Evolutionary conservation across 805 yeast species (phyloP), one percentile per base, ranked within the genome.

Genomic region (Kluyveromyces dobzhanskii): DNA sequence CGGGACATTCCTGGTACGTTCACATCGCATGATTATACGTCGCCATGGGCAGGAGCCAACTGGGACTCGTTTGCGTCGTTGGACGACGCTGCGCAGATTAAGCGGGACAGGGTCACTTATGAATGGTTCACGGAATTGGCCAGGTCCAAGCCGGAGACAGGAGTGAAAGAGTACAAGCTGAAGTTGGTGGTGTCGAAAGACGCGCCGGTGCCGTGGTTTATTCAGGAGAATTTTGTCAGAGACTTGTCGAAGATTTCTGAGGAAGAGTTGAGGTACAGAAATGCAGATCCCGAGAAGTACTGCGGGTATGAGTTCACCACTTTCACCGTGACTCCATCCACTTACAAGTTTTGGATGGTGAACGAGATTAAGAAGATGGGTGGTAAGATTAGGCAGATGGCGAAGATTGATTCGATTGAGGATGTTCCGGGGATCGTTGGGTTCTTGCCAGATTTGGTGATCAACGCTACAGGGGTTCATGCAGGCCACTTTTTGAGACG

Each of bases 41-140:
- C 82, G 0, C 85, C 85, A 3, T 73, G 67, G 53, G 86, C 85
- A 0, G 86, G 86, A 3, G 87, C 85, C 33, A 75, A 79, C 48
- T 80, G 85, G 84, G 66, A 64, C 35, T 72, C 81, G 10, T 75
- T 76, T 58, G 85, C 83, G 2, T 30, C 48, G 1, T 42, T 44
- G 1, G 62, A 63, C 3, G 75, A 73, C 16, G 27, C 25, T 4
- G 51, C 45, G 6, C 54, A 64, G 16, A 74, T 70, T 41, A 51
- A 59, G 11, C 49, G 63, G 16, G 86, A 80, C 49, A 57, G 57
- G 23, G 56, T 67, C 3, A 75, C 74, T 0, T 80, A 80, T 48
- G 46, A 46, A 19, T 66, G 62, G 43, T 70, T 78, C 30, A 45
- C 64, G 42, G 58, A 66, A 10, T 53, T 78, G 35, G 75, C 80